These are phyloP conservation scores for Suillus luteus DNA, from an alignment of 768 basidiomycete species.

Conservation along the genomic window DNA sequence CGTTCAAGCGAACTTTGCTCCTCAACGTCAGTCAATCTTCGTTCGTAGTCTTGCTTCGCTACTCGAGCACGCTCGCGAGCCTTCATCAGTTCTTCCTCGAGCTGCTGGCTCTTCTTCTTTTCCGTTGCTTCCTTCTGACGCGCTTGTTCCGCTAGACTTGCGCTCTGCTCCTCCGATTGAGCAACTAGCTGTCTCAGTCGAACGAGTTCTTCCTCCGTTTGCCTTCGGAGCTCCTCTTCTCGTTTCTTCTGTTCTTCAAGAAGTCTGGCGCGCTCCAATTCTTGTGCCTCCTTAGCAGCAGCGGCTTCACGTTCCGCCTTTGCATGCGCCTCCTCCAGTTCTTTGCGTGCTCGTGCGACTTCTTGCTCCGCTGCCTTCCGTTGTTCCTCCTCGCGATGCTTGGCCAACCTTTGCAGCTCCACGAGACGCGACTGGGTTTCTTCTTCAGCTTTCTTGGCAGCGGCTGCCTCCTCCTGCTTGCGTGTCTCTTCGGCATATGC, in stretches of 20 bases:
- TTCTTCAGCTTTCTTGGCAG: conserved; percentile 21
- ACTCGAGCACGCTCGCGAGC: conserved; percentile 30
- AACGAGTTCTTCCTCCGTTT: conserved; percentile 28
- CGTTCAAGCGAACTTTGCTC: not conserved
- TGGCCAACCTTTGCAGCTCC: conserved; percentile 30
- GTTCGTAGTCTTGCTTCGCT: conserved; percentile 28
- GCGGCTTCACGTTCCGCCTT: conserved; percentile 25
- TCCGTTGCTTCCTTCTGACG: conserved; percentile 30
- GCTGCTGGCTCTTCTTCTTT: conserved; percentile 28
- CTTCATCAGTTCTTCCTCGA: conserved; percentile 34
- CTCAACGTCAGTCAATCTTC: conserved; percentile 23
- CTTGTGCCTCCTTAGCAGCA: conserved; percentile 32
- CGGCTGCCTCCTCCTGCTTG: conserved; percentile 26
- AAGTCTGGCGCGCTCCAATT: conserved; percentile 27
- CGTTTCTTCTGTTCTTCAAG: conserved; percentile 33
- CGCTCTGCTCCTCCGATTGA: conserved; percentile 31
- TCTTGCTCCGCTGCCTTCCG: conserved; percentile 31
- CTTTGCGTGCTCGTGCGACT: conserved; percentile 24
- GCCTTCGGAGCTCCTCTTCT: conserved; percentile 34
- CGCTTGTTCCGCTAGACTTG: conserved; percentile 29
- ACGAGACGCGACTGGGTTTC: conserved; percentile 24
- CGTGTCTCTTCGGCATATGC: conserved; percentile 21
- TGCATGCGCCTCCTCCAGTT: conserved; percentile 24
- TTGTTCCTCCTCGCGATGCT: conserved; percentile 26
- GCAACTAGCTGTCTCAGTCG: conserved; percentile 28